A percentile compares a stretch with the other conserved stretches of the same genome.
phyloP scores from a whole-genome alignment of 2,329 filamentous ascomycete species.

The Colletotrichum theobromicola region DNA sequence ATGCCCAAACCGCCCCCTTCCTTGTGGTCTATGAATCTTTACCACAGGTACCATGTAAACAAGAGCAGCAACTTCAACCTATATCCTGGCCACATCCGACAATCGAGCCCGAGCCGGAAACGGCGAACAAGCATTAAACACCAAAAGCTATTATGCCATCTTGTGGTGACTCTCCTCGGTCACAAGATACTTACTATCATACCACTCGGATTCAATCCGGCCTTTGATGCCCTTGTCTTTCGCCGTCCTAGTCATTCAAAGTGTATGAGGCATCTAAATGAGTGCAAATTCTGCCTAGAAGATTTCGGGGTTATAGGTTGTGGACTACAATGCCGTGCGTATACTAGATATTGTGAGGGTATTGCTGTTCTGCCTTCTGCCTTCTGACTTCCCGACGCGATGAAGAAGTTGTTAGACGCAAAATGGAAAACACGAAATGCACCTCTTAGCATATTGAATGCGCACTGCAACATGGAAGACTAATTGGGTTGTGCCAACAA shows the following conservation, averaged over 20 bases:
- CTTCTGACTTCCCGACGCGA: not conserved
- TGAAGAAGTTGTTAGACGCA: not conserved
- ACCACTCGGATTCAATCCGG: rapidly evolving
- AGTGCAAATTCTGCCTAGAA: rapidly evolving
- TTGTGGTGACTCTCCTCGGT: not conserved
- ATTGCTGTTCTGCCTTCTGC: not conserved
- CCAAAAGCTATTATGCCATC: too few species aligned
- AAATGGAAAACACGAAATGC: not conserved
- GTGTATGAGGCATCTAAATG: rapidly evolving
- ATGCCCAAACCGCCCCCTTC: not conserved
- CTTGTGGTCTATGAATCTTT: not conserved
- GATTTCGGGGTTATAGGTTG: rapidly evolving
- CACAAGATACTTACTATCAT: not conserved
- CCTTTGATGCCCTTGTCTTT: not conserved
- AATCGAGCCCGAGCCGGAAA: too few species aligned
- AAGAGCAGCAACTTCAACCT: not conserved
- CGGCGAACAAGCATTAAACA: too few species aligned
- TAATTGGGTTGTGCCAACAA: rapidly evolving
- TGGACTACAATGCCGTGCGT: rapidly evolving
- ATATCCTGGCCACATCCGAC: not conserved
- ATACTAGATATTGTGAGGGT: rapidly evolving
- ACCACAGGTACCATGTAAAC: not conserved
- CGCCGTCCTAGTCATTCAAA: rapidly evolving
- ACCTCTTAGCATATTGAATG: not conserved
- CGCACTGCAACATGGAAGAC: not conserved